Evolutionary conservation across 306 rosid species (phyloP).

Genomic region (Quercus glauca): DNA sequence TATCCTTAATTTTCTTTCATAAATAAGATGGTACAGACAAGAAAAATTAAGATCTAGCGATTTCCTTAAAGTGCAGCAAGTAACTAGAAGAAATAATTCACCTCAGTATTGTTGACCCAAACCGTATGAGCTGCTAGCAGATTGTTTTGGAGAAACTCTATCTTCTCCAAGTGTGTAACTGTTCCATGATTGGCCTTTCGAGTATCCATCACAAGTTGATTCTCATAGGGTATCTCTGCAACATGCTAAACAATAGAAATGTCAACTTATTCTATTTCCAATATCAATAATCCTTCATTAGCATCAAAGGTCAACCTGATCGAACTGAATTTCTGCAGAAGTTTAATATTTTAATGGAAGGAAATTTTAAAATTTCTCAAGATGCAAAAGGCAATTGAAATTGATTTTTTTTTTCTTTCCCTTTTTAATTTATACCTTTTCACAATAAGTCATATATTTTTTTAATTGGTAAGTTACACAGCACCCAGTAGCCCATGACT

Average conservation of each 20-base stretch:
- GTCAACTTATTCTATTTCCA: conserved; percentile 13
- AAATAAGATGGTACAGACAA: background rate
- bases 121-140: conserved; percentile 83
- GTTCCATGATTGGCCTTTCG: conserved; percentile 72
- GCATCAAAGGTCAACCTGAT: background rate
- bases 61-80: background rate
- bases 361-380: background rate
- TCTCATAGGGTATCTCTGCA: conserved; percentile 89
- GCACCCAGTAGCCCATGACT: no score
- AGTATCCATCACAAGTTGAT: conserved; percentile 57
- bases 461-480: no score
- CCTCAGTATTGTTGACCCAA: conserved; percentile 72
- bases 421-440: background rate
- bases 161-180: conserved; percentile 72
- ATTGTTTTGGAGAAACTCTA: conserved; percentile 59
- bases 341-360: background rate
- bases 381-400: background rate
- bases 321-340: background rate
- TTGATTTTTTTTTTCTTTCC: background rate
- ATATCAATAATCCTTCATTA: background rate
- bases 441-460: background rate
- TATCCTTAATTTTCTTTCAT: background rate
- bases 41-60: background rate
- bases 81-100: conserved; percentile 19
- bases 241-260: conserved; percentile 58